These are phyloP conservation scores for Tolypocladium tundrense DNA, from an alignment of 2,329 filamentous ascomycete genomes.

Conservation along the genomic window DNA sequence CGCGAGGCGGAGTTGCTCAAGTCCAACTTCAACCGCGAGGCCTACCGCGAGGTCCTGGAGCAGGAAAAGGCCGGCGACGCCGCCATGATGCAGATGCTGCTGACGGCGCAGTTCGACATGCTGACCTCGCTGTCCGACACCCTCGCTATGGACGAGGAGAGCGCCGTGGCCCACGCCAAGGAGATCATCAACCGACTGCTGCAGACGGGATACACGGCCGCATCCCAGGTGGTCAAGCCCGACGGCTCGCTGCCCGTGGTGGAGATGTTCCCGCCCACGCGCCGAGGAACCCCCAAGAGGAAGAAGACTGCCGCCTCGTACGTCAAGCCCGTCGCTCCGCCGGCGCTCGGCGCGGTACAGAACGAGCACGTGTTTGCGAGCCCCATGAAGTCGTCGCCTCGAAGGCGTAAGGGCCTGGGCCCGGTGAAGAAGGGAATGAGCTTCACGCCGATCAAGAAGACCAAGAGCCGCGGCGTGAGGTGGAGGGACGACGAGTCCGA, in stretches of 20 bases:
- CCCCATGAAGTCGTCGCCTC: constrained; percentile 70
- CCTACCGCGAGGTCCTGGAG: constrained; percentile 66
- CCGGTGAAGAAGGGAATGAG: constrained; percentile 56
- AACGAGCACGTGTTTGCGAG: constrained; percentile 20
- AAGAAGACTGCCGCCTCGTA: constrained; percentile 40
- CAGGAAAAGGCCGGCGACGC: constrained; percentile 75
- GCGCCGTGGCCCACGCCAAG: constrained; percentile 73
- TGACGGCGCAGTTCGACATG: constrained; percentile 87
- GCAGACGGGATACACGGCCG: constrained; percentile 61
- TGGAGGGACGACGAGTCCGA: constrained; percentile 88
- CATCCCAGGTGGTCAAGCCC: constrained; percentile 80
- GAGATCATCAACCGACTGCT: constrained; percentile 68
- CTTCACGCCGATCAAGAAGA: constrained; percentile 74
- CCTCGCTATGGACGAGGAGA: constrained; percentile 69
- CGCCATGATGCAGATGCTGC: constrained; percentile 67
- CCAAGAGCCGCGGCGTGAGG: constrained; percentile 68
- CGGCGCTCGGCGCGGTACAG: constrained; percentile 26
- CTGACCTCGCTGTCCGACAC: constrained; percentile 75
- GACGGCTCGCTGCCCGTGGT: constrained; percentile 56
- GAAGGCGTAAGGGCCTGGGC: constrained; percentile 59
- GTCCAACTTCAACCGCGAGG: constrained; percentile 70
- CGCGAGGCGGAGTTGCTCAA: constrained; percentile 83
- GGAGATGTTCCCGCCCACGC: constrained; percentile 60
- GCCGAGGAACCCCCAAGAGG: constrained; percentile 67
- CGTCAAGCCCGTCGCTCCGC: constrained; percentile 33